A percentile compares a stretch with the other conserved stretches of the same genome.
phyloP scores from a whole-genome alignment of 2,329 filamentous ascomycete species.

The Penicillium sp. region DNA sequence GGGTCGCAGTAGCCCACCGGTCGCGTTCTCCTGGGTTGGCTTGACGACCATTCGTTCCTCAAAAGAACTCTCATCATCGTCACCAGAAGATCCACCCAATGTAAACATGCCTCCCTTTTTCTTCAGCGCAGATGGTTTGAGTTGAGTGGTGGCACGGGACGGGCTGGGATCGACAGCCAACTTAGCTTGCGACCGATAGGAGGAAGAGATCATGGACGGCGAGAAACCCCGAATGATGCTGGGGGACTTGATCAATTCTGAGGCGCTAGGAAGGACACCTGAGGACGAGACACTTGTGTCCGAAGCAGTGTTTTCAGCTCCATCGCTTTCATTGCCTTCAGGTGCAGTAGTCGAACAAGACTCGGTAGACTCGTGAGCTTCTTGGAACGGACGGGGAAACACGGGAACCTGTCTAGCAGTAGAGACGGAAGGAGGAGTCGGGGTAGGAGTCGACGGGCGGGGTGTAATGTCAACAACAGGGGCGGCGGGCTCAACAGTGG shows the following conservation, averaged over 20 bases:
- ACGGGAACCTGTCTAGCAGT: constrained; percentile 34
- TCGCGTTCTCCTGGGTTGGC: constrained; percentile 53
- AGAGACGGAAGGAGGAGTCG: constrained; percentile 34
- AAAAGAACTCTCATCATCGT: constrained; percentile 77
- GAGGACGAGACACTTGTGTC: constrained; percentile 64
- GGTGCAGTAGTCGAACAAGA: constrained; percentile 61
- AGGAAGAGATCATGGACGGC: constrained; percentile 70
- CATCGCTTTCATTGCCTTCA: constrained; percentile 48
- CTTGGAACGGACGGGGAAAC: constrained; percentile 25
- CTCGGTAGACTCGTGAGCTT: constrained; percentile 52
- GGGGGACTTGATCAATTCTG: constrained; percentile 58
- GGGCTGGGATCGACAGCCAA: constrained; percentile 52
- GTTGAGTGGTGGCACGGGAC: constrained; percentile 63
- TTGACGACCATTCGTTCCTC: constrained; percentile 60
- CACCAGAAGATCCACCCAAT: constrained; percentile 82
- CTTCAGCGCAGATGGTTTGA: constrained; percentile 56
- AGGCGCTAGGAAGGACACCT: constrained; percentile 38
- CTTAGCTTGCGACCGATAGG: constrained; percentile 63
- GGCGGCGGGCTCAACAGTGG: constrained; percentile 43
- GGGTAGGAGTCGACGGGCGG: constrained; percentile 43
- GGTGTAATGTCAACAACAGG: constrained; percentile 46
- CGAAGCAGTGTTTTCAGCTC: constrained; percentile 46
- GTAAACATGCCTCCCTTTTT: constrained; percentile 67
- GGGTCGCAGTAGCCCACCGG: constrained; percentile 55
- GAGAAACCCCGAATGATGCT: constrained; percentile 87